Evolutionary conservation across 371 early-diverging fungal species (phyloP).

Genomic region (Mucor racemosus): DNA sequence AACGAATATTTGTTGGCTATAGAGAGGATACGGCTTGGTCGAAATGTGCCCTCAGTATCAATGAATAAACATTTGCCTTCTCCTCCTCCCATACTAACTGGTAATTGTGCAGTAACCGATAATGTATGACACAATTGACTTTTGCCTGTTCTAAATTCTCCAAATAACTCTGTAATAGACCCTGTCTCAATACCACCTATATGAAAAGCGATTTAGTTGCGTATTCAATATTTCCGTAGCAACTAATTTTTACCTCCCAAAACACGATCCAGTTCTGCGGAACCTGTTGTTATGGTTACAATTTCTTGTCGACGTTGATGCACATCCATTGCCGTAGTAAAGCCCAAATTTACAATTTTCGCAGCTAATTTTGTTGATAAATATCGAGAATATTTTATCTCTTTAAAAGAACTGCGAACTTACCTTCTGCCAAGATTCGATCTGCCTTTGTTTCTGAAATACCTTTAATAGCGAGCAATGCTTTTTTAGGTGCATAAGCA

Average conservation of each 20-base stretch:
- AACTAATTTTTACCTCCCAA: constrained; percentile 91
- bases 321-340: constrained; percentile 96
- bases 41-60: constrained; percentile 98
- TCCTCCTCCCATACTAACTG: constrained; percentile 87
- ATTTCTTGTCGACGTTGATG: constrained; percentile 89
- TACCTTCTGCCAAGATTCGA: constrained; percentile 94
- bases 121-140: constrained; percentile 99
- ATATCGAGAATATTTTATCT: neutral
- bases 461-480: constrained; percentile 93
- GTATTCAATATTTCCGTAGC: constrained; percentile 85
- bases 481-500: constrained; percentile 97
- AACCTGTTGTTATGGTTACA: constrained; percentile 94
- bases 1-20: constrained; percentile 90
- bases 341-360: constrained; percentile 96
- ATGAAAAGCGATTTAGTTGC: constrained; percentile 75
- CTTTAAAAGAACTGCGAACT: neutral
- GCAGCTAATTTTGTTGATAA: constrained; percentile 63
- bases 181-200: constrained; percentile 98
- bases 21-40: constrained; percentile 90
- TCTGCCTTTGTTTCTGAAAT: constrained; percentile 99
- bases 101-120: constrained; percentile 98
- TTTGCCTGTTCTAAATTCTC: constrained; percentile 99
- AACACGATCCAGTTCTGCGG: constrained; percentile 94
- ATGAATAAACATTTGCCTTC: constrained; percentile 98
- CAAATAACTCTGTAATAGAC: constrained; percentile 99